Conservation (phyloP, 257 asterid species). For the Solanum medicagineum region DNA sequence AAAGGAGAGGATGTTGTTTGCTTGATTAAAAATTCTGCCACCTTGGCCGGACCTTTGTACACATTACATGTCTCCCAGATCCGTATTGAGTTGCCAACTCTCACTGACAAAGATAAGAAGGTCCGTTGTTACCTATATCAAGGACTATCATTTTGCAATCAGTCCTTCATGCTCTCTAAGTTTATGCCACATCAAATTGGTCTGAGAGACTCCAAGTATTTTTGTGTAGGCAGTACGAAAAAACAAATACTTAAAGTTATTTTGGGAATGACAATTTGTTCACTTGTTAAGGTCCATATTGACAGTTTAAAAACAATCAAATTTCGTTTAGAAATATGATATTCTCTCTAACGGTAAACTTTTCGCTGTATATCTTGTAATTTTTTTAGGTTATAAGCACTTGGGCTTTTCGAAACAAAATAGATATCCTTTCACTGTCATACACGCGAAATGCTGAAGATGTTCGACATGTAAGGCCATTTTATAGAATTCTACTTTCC, state of each 20-base stretch:
- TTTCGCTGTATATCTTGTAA: not conserved
- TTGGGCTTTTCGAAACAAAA: slow-evolving; percentile 85
- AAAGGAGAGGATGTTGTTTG: slow-evolving; percentile 68
- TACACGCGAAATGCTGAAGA: slow-evolving; percentile 86
- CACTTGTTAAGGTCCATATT: not conserved
- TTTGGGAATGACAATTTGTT: not conserved
- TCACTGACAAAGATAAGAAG: slow-evolving; percentile 72
- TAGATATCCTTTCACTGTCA: slow-evolving; percentile 82
- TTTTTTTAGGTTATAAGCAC: slow-evolving; percentile 62
- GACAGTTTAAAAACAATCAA: not conserved
- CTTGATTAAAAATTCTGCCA: slow-evolving; percentile 72
- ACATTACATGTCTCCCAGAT: slow-evolving; percentile 90
- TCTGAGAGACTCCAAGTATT: not conserved
- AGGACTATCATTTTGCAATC: not conserved
- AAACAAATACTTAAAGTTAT: not conserved
- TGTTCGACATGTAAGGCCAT: slow-evolving; percentile 58
- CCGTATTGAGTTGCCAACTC: slow-evolving; percentile 80
- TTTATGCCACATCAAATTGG: not conserved
- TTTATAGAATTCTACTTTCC: not conserved
- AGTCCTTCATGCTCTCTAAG: not conserved
- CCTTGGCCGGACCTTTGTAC: slow-evolving; percentile 77
- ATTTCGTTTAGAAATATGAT: not conserved
- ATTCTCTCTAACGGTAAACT: not conserved
- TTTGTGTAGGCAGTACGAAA: not conserved
- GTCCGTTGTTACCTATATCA: slow-evolving; percentile 22